A percentile compares a stretch with the other conserved stretches of the same genome.
Conservation (phyloP, 2,329 filamentous ascomycete species). For the Aspergillus aculeatinus region DNA sequence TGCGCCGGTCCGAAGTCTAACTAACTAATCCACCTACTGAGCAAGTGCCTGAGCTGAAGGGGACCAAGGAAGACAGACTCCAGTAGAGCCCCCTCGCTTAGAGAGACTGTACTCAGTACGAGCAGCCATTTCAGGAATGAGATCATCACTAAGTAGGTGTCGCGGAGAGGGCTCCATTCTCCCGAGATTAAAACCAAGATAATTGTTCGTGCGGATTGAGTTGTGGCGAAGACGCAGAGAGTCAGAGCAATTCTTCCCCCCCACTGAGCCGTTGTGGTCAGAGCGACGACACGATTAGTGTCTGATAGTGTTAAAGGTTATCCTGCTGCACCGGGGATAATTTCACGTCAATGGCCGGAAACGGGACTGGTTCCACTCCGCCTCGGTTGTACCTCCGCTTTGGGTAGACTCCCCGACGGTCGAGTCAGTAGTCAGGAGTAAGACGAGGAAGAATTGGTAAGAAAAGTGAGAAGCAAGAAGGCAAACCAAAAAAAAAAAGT, state of each 20-base stretch:
- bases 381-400: not conserved
- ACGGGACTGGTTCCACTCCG: not conserved
- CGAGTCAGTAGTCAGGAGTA: not conserved
- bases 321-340: not conserved
- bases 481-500: not conserved
- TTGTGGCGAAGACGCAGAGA: not conserved
- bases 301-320: not conserved
- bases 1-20: not conserved
- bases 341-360: not conserved
- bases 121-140: not conserved
- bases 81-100: not conserved
- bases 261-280: not conserved
- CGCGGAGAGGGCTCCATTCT: no score
- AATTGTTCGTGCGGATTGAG: not conserved
- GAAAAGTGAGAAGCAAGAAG: not conserved
- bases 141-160: not conserved
- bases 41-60: not conserved
- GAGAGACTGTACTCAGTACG: not conserved
- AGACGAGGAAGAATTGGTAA: not conserved
- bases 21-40: not conserved
- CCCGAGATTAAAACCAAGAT: not conserved
- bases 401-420: not conserved
- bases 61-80: no score
- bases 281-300: not conserved
- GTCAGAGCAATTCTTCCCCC: not conserved